These are phyloP conservation scores for Apostasia shenzhenica DNA, from an alignment of 106 monocot species.

Conservation along the genomic window DNA sequence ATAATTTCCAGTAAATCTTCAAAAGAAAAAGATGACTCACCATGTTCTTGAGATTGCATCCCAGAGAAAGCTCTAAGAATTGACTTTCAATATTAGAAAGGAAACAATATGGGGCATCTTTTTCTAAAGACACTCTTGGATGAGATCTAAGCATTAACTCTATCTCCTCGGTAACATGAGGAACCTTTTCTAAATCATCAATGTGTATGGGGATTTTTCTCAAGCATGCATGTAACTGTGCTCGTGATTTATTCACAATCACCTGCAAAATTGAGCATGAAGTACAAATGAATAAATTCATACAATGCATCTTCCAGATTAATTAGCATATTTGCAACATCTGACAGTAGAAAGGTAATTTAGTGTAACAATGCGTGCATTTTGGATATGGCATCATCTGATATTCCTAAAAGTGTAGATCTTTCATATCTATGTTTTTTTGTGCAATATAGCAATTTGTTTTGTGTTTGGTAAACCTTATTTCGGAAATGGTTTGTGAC, in stretches of 20 bases:
- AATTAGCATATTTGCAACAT: too few relatives aligned
- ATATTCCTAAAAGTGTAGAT: too few relatives aligned
- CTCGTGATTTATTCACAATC: slow-evolving; percentile 88
- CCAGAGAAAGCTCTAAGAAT: slow-evolving; percentile 70
- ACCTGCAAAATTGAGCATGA: slow-evolving; percentile 32
- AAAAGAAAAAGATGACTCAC: slow-evolving; percentile 22
- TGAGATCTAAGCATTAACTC: slow-evolving; percentile 46
- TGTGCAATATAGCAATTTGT: too few relatives aligned
- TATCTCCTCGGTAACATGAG: slow-evolving; percentile 55
- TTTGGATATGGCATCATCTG: too few relatives aligned
- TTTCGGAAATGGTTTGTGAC: too few relatives aligned
- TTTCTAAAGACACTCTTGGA: slow-evolving; percentile 49
- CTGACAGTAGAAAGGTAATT: too few relatives aligned
- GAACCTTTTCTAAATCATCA: slow-evolving; percentile 73
- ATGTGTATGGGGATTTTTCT: slow-evolving; percentile 55
- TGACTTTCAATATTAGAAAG: slow-evolving; percentile 71
- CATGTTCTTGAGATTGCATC: slow-evolving; percentile 77
- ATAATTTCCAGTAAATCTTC: not conserved
- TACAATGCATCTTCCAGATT: not conserved
- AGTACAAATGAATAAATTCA: not conserved
- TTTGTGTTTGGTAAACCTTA: too few relatives aligned
- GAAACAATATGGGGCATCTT: slow-evolving; percentile 80
- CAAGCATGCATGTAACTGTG: slow-evolving; percentile 53
- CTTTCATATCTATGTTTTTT: too few relatives aligned
- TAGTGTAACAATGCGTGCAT: too few relatives aligned